Conservation (phyloP, 2,329 filamentous ascomycete species). For the Paecilomyces variotii region DNA sequence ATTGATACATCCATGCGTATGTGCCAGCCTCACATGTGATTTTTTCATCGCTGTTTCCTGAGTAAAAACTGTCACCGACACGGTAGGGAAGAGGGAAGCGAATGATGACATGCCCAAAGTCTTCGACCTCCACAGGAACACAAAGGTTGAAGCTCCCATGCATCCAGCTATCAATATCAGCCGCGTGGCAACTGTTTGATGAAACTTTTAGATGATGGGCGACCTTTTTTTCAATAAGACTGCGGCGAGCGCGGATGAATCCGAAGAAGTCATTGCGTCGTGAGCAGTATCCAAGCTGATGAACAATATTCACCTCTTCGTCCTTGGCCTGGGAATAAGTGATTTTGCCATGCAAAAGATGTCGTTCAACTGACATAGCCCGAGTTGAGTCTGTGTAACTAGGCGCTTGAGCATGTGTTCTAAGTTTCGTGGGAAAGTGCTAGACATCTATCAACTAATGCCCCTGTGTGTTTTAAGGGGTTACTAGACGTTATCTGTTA, state of each 20-base stretch:
- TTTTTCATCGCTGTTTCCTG: slow-evolving; percentile 22
- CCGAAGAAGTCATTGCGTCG: background rate
- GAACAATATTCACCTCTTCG: slow-evolving; percentile 15
- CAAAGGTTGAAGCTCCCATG: slow-evolving; percentile 22
- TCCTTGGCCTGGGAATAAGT: slow-evolving; percentile 14
- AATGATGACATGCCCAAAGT: slow-evolving; percentile 8
- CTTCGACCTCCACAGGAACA: slow-evolving; percentile 13
- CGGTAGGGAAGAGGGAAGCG: slow-evolving; percentile 17
- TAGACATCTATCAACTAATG: no score
- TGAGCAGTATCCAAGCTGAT: slow-evolving; percentile 10
- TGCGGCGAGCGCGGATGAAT: background rate
- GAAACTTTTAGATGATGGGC: background rate
- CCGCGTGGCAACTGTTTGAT: background rate
- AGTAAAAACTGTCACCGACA: slow-evolving; percentile 13
- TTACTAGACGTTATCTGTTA: no score
- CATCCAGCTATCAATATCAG: slow-evolving; percentile 8
- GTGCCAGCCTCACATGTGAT: slow-evolving; percentile 18
- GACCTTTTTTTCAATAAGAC: background rate
- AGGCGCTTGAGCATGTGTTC: no score
- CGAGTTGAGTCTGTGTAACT: no score
- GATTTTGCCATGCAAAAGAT: slow-evolving; percentile 19
- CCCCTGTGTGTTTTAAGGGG: no score
- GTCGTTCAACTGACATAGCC: background rate
- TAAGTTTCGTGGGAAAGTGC: no score
- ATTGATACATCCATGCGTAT: slow-evolving; percentile 20